Base-by-base conservation (phyloP, 441 rosid species). In the Biscutella laevigata region DNA sequence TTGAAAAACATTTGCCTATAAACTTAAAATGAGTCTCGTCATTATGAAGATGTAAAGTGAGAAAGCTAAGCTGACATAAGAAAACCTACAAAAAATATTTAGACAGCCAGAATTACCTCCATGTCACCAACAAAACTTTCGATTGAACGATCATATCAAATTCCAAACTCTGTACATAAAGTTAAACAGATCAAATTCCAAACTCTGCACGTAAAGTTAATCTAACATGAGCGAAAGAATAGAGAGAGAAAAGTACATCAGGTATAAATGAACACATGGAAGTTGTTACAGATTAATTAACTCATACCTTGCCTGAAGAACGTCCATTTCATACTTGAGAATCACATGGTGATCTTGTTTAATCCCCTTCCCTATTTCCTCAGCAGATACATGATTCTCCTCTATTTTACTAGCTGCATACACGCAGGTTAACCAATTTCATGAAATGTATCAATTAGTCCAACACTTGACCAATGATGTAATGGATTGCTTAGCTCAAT, bases 321-420 rank as follows among this genome's bases (percentile, higher is more conserved):
- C 91, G 51, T 84, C 73, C 96, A 91, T 88, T 86, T 91, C 95
- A 11, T 80, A 88, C 74, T 91, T 88, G 74, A 88, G 96, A 80
- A 91, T 91, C 74, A 91, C 62, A 38, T 80, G 98, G 72, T 85
- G 98, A 79, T 91, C 96, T 78, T 91, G 95, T 43, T 86, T 79
- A 70, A 91, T 88, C 59, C 96, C 96, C 72, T 86, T 86, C 63
- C 95, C 98, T 71, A 91, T 90, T 85, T 91, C 98, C 81, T 91
- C 98, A 12, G 96, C 98, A 39, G 96, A 91, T 16, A 91, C 98
- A 46, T 88, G 98, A 71, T 88, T 91, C 71, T 91, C 98, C 66
- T 90, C 98, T 65, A 90, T 87, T 69, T 90, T 90, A 75, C 98
- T 85, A 32, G 98, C 87, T 5, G 87, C 76, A 72, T 91, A 91